Conservation (phyloP, 2,329 filamentous ascomycete species). For the Botrytis porri region DNA sequence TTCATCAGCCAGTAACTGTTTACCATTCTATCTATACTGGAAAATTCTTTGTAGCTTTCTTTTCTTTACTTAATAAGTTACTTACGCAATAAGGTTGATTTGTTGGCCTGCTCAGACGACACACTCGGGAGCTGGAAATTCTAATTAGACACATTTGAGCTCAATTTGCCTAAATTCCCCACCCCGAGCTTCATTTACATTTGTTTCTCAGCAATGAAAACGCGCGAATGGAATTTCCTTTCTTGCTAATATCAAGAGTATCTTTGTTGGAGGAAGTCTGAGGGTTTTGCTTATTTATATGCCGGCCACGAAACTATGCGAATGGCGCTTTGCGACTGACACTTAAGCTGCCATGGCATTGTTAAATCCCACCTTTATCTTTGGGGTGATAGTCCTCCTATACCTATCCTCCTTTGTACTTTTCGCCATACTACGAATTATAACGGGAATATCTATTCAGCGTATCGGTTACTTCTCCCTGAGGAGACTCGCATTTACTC, state of each 20-base stretch:
- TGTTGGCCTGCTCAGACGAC: background rate
- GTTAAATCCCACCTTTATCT: conserved; percentile 74
- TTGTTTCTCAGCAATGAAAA: conserved; percentile 19
- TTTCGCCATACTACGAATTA: conserved; percentile 87
- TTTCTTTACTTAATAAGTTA: background rate
- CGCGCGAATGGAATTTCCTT: conserved; percentile 13
- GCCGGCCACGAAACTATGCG: conserved; percentile 4
- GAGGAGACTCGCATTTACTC: conserved; percentile 84
- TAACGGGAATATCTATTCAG: conserved; percentile 94
- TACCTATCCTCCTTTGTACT: conserved; percentile 92
- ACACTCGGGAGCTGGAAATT: conserved; percentile 5
- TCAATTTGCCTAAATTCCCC: conserved; percentile 18
- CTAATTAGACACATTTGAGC: conserved; percentile 17
- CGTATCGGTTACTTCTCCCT: conserved; percentile 90
- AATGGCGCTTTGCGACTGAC: conserved; percentile 18
- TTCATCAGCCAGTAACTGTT: background rate
- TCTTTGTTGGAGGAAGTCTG: conserved; percentile 13
- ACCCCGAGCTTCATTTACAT: background rate
- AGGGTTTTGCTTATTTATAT: background rate
- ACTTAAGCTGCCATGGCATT: conserved; percentile 53
- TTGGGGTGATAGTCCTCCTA: conserved; percentile 78
- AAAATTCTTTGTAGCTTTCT: background rate
- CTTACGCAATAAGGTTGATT: conserved; percentile 8
- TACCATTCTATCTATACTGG: background rate
- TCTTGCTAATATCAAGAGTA: conserved; percentile 8